Percentiles rank a stretch among this genome's conserved stretches.
phyloP scores from a whole-genome alignment of 208 protist genomes.

The Endotrypanum monterogeii region DNA sequence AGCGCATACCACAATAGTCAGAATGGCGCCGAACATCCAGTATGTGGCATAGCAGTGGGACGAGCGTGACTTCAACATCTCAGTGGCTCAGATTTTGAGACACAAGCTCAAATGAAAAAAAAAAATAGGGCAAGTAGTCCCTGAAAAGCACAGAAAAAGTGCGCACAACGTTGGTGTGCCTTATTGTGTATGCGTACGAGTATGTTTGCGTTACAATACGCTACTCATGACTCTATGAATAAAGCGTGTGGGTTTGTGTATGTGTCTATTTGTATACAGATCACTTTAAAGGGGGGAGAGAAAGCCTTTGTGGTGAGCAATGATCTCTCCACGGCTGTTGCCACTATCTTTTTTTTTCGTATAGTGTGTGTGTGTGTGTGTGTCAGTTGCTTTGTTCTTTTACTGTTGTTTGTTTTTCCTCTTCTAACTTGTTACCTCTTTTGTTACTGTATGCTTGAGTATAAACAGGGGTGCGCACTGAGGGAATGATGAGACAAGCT shows the following conservation, averaged over 20 bases:
- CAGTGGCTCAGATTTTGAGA: not conserved
- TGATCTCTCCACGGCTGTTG: not conserved
- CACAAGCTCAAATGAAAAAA: not conserved
- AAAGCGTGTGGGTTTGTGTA: not conserved
- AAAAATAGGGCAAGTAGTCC: not conserved
- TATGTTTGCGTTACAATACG: too few relatives aligned
- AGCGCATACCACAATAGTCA: not conserved
- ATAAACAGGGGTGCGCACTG: too few relatives aligned
- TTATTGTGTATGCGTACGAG: not conserved
- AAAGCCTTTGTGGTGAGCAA: not conserved
- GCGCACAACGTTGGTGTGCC: not conserved
- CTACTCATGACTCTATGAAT: conserved; percentile 5
- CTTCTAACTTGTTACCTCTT: not conserved
- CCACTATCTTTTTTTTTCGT: not conserved
- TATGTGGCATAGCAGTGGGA: not conserved
- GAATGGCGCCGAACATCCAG: not conserved
- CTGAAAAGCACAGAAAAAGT: not conserved
- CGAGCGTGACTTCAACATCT: not conserved
- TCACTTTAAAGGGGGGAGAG: not conserved
- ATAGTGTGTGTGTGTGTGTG: too few relatives aligned
- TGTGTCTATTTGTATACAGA: not conserved
- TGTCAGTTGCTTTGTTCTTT: not conserved
- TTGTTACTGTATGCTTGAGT: not conserved
- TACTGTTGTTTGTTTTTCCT: not conserved
- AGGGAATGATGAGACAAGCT: not conserved